A percentile compares a stretch with the other conserved stretches of the same genome.
These are phyloP conservation scores for Fusarium pseudocircinatum DNA, from an alignment of 2,329 filamentous ascomycete genomes.

Conservation along the genomic window DNA sequence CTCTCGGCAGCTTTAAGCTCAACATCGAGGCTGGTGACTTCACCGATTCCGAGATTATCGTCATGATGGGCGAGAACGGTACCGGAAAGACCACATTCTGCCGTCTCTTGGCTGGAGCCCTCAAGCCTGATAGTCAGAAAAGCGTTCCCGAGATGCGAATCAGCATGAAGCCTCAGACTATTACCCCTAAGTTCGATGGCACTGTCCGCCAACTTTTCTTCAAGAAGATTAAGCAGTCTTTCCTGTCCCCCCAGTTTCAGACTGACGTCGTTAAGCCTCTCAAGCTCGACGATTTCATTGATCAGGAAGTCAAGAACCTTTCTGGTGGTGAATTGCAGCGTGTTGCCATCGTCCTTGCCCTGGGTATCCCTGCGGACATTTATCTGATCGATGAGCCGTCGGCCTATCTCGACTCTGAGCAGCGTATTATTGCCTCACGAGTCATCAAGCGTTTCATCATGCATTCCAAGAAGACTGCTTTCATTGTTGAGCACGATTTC, in stretches of 20 bases:
- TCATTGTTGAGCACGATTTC: slow-evolving; percentile 99
- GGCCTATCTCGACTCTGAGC: slow-evolving; percentile 97
- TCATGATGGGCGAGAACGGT: slow-evolving; percentile 99
- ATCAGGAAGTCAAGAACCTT: slow-evolving; percentile 98
- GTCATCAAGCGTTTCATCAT: slow-evolving; percentile 99
- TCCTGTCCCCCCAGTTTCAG: slow-evolving; percentile 97
- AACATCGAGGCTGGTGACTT: slow-evolving; percentile 85
- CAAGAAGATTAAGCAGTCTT: slow-evolving; percentile 98
- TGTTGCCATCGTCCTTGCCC: slow-evolving; percentile 96
- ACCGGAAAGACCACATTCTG: slow-evolving; percentile 99
- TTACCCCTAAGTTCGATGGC: slow-evolving; percentile 96
- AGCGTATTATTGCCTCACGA: slow-evolving; percentile 95
- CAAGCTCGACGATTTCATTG: slow-evolving; percentile 98
- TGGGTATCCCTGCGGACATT: slow-evolving; percentile 95
- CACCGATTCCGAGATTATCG: slow-evolving; percentile 97
- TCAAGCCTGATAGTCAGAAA: slow-evolving; percentile 85
- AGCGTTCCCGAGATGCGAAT: slow-evolving; percentile 94
- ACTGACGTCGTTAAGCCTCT: slow-evolving; percentile 99
- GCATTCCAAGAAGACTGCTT: slow-evolving; percentile 99
- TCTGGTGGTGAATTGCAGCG: slow-evolving; percentile 99
- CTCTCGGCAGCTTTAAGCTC: slow-evolving; percentile 87
- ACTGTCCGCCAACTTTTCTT: slow-evolving; percentile 98
- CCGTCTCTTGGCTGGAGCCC: slow-evolving; percentile 89
- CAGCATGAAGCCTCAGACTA: slow-evolving; percentile 99
- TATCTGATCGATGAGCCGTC: slow-evolving; percentile 98